A percentile compares a stretch with the other conserved stretches of the same genome.
Evolutionary conservation across 805 yeast genomes (phyloP).

Genomic region (Wickerhamiella musiphila): DNA sequence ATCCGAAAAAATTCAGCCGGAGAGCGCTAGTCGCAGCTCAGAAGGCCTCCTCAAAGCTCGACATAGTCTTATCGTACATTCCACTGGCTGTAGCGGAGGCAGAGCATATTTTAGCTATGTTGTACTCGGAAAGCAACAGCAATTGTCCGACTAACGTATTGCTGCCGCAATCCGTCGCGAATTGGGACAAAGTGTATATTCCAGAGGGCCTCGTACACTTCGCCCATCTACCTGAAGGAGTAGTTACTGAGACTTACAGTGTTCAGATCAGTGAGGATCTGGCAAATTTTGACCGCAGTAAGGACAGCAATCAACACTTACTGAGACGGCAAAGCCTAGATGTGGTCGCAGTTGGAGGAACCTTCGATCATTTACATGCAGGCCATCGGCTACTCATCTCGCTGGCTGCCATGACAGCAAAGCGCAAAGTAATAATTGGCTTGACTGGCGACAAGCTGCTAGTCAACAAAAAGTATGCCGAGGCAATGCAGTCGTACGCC

Average conservation of each 20-base stretch:
- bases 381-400: constrained; percentile 83
- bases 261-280: too few relatives aligned
- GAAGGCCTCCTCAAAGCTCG: constrained; percentile 4
- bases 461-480: constrained; percentile 55
- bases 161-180: neutral
- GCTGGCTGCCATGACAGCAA: constrained; percentile 46
- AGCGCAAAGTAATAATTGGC: constrained; percentile 49
- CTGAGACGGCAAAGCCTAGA: neutral
- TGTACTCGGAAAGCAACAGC: neutral
- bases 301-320: too few relatives aligned
- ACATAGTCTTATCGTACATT: constrained; percentile 5
- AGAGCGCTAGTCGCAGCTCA: constrained; percentile 3
- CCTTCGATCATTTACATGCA: constrained; percentile 90
- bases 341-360: constrained; percentile 63
- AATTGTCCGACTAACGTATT: neutral
- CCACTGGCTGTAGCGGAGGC: neutral
- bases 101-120: neutral
- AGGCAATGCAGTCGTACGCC: constrained; percentile 42
- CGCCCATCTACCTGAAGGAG: too few relatives aligned
- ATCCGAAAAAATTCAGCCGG: constrained; percentile 3
- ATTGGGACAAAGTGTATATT: constrained; percentile 1
- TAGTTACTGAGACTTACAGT: too few relatives aligned
- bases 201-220: neutral
- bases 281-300: too few relatives aligned
- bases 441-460: constrained; percentile 63